Percentiles rank a stretch among this genome's conserved stretches.
These are phyloP conservation scores for Liquidambar formosana DNA, from an alignment of 164 flowering plant species.

Conservation along the genomic window DNA sequence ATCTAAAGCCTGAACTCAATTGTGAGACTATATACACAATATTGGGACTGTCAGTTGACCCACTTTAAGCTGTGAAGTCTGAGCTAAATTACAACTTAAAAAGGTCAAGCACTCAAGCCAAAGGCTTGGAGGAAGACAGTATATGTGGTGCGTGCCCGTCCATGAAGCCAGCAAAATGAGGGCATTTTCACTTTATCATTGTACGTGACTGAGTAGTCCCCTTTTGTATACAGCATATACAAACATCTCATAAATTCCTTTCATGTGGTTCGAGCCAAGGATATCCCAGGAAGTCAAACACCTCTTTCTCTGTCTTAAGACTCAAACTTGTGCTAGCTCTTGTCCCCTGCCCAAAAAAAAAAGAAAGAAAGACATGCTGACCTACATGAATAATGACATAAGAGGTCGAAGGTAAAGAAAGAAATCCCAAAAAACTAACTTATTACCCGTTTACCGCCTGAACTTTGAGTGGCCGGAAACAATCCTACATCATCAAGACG, in stretches of 20 bases:
- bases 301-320: slow-evolving; percentile 74
- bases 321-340: slow-evolving; percentile 62
- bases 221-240: neutral
- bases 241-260: slow-evolving; percentile 68
- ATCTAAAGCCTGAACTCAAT: too few species aligned
- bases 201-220: too few species aligned
- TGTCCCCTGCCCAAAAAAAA: slow-evolving; percentile 71
- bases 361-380: neutral
- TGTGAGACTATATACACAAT: too few species aligned
- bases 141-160: too few species aligned
- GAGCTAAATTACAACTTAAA: too few species aligned
- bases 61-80: too few species aligned
- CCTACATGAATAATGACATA: neutral
- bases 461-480: slow-evolving; percentile 73
- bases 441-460: slow-evolving; percentile 73
- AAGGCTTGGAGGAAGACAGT: too few species aligned
- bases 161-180: neutral
- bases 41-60: too few species aligned
- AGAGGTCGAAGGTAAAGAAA: neutral
- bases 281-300: slow-evolving; percentile 89
- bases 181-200: too few species aligned
- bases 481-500: slow-evolving; percentile 94
- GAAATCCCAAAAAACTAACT: neutral
- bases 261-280: slow-evolving; percentile 93
- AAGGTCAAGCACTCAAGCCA: too few species aligned